Evolutionary conservation across 2,329 filamentous ascomycete species (phyloP), one percentile per base, ranked within the genome.

Genomic region (Biscogniauxia marginata): DNA sequence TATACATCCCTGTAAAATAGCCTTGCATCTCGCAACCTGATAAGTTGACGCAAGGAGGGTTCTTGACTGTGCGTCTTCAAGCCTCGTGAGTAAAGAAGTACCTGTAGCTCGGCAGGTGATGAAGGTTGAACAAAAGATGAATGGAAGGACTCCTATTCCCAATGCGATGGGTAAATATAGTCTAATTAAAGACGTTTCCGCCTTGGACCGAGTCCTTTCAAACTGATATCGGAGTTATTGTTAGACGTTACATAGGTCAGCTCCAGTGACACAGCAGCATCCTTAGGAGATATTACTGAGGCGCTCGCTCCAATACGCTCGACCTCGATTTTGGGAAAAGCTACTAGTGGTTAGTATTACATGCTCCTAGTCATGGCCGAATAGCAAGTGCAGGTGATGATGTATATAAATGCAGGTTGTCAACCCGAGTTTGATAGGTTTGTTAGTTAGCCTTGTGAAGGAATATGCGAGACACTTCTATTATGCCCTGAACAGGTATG

Each of bases 341-440:
- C 25, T 55, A 52, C 23, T 49, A 49, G 60, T 55, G 34, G 54
- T 48, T 45, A 46, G 48, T 49, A 46, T 56, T 52, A 16, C 52
- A 49, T 46, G 34, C 39, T 56, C 46, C n/a, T 46, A 39, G 24
- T 23, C 43, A 43, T 43, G 51, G 46, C 52, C 57, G 45, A 62
- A 60, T 63, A 39, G 46, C 52, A 46, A 43, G 47, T 57, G 56
- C 44, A 57, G 56, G 46, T 7, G 34, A 46, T 54, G 49, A 49
- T 54, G 49, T 54, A 55, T 30, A 57, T 39, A 50, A 50, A 55
- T 48, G 56, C 56, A 54, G 19, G 49, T 57, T 56, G 58, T 49
- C 57, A 55, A 61, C 61, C 53, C 54, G 59, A 58, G 56, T 59
- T 49, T 49, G 39, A 43, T 56, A 47, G 54, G 56, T 53, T 49